Percentiles rank a stretch among this genome's conserved stretches.
Evolutionary conservation across 805 yeast species (phyloP).

Genomic region (Lipomyces oligophaga): DNA sequence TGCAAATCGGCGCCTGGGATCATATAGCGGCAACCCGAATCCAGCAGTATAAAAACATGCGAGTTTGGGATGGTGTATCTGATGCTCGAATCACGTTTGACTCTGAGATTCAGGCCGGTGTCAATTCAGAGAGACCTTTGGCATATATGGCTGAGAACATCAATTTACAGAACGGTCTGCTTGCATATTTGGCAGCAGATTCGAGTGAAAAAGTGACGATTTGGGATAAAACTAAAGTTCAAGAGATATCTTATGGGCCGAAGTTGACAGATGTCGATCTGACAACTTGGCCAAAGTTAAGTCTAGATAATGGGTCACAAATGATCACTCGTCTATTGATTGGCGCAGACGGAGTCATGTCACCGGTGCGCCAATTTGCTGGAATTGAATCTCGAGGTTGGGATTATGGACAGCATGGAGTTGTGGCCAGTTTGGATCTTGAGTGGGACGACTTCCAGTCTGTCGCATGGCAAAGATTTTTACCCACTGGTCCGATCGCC

Average conservation of each 20-base stretch:
- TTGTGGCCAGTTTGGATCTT: constrained; percentile 82
- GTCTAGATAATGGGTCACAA: constrained; percentile 58
- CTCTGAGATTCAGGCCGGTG: constrained; percentile 37
- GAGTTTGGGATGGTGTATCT: constrained; percentile 81
- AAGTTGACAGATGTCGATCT: constrained; percentile 35
- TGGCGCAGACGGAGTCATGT: constrained; percentile 95
- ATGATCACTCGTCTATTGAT: constrained; percentile 44
- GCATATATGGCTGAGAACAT: constrained; percentile 88
- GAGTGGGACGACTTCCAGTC: constrained; percentile 66
- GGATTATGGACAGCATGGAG: constrained; percentile 82
- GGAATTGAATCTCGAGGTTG: constrained; percentile 86
- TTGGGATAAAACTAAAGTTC: constrained; percentile 65
- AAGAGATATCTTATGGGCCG: constrained; percentile 43
- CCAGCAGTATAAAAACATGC: constrained; percentile 73
- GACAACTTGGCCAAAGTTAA: constrained; percentile 68
- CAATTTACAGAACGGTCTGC: constrained; percentile 74
- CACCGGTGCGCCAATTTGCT: constrained; percentile 83
- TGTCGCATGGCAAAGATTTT: constrained; percentile 90
- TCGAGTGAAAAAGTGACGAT: constrained; percentile 39
- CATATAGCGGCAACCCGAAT: constrained; percentile 65
- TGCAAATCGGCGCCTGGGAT: constrained; percentile 69
- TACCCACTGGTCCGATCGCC: constrained; percentile 91
- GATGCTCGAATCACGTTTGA: constrained; percentile 71
- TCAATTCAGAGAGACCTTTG: constrained; percentile 35
- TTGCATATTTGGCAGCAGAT: constrained; percentile 47